Evolutionary conservation across 78 protist genomes (phyloP).

Genomic region (Dictyostelium intermedium): DNA sequence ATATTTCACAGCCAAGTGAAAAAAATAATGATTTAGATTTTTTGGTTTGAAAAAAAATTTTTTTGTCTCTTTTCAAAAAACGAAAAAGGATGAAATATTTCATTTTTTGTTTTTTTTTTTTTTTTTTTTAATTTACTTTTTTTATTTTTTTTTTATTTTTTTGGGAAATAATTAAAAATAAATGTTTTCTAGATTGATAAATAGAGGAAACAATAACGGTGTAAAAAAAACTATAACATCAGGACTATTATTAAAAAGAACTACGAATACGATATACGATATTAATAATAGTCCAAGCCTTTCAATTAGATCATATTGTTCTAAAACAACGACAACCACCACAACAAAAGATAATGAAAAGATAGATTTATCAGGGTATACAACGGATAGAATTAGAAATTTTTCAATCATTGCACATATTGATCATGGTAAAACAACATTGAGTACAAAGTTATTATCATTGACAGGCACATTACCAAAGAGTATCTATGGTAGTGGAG

Average conservation of each 20-base stretch:
- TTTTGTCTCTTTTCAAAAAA: no score
- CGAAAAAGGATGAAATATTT: not conserved
- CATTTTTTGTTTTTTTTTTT: no score
- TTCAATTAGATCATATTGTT: not conserved
- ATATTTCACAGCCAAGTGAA: no score
- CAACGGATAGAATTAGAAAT: slow-evolving; percentile 52
- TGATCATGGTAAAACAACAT: slow-evolving; percentile 85
- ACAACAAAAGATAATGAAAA: not conserved
- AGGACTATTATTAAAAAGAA: not conserved
- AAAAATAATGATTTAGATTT: no score
- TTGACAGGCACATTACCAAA: slow-evolving; percentile 81
- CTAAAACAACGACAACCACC: not conserved
- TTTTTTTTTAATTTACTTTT: no score
- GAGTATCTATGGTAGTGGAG: slow-evolving; percentile 70
- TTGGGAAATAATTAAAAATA: not conserved
- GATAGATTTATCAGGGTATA: slow-evolving; percentile 52
- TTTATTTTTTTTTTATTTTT: no score
- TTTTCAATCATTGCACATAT: slow-evolving; percentile 80
- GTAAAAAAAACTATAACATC: not conserved
- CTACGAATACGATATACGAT: not conserved
- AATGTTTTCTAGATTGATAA: not conserved
- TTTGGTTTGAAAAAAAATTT: no score
- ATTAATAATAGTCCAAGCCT: not conserved
- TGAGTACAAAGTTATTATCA: slow-evolving; percentile 75
- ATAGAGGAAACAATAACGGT: not conserved